Percentiles rank a stretch among this genome's conserved stretches.
Evolutionary conservation across 2,329 filamentous ascomycete genomes (phyloP).

Genomic region (Rhytidhysteron rufulum): DNA sequence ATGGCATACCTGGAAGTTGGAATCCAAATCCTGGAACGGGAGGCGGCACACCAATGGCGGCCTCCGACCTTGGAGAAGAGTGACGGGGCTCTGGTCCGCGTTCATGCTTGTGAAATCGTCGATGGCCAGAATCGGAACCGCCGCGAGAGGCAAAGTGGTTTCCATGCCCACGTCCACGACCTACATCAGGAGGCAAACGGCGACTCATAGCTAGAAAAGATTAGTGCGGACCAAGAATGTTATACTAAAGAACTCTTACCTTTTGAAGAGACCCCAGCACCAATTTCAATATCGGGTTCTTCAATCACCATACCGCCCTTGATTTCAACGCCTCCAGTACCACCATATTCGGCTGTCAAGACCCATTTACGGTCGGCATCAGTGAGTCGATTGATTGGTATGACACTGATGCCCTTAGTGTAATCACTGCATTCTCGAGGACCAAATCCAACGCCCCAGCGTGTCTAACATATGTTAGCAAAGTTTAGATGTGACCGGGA

Average conservation of each 20-base stretch:
- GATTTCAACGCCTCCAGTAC: conserved; percentile 79
- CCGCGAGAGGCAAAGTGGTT: conserved; percentile 12
- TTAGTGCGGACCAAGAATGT: conserved; percentile 10
- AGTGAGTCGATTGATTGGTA: conserved; percentile 87
- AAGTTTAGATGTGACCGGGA: too few species aligned
- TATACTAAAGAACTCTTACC: conserved; percentile 39
- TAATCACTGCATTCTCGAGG: conserved; percentile 98
- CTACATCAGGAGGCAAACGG: conserved; percentile 30
- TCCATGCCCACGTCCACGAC: conserved; percentile 16
- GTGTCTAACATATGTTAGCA: conserved; percentile 69
- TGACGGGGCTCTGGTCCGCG: conserved; percentile 29
- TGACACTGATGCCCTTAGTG: conserved; percentile 82
- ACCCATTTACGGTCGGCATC: conserved; percentile 98
- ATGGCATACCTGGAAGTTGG: conserved; percentile 31
- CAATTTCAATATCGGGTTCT: conserved; percentile 98
- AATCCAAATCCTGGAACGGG: conserved; percentile 55
- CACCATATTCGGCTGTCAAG: conserved; percentile 86
- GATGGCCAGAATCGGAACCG: conserved; percentile 16
- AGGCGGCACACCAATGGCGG: conserved; percentile 49
- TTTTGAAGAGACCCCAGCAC: conserved; percentile 94
- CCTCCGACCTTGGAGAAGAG: conserved; percentile 29
- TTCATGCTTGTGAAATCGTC: conserved; percentile 27
- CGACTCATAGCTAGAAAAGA: conserved; percentile 26
- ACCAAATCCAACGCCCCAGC: conserved; percentile 97
- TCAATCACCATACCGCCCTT: conserved; percentile 85